phyloP scores from a whole-genome alignment of 208 protist species.

The Angomonas ambiguus region DNA sequence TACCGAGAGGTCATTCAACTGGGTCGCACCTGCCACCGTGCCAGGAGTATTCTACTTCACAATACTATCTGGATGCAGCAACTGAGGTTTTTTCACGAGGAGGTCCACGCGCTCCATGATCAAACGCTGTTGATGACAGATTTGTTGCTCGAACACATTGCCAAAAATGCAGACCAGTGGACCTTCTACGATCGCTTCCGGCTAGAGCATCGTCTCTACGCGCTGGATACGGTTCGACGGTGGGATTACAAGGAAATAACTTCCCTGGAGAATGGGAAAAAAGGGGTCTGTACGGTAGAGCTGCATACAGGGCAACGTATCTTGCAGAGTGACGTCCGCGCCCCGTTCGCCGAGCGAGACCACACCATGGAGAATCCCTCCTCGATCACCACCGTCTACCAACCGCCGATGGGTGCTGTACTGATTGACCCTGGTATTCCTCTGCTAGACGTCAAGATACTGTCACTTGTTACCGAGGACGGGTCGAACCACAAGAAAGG shows the following conservation, averaged over 20 bases:
- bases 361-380: neutral
- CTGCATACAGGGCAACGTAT: conserved; percentile 28
- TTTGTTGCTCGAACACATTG: conserved; percentile 19
- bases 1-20: conserved; percentile 45
- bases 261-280: conserved; percentile 27
- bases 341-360: neutral
- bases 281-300: conserved; percentile 47
- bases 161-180: conserved; percentile 7
- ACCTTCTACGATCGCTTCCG: conserved; percentile 58
- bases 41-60: conserved; percentile 26
- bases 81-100: conserved; percentile 50
- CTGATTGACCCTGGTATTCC: neutral
- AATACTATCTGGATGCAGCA: conserved; percentile 72
- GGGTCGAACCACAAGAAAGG: neutral
- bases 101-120: conserved; percentile 46
- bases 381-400: neutral
- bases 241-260: conserved; percentile 64
- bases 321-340: conserved; percentile 8
- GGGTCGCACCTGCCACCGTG: conserved; percentile 44
- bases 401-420: neutral
- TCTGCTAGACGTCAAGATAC: neutral
- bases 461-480: neutral
- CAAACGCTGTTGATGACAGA: conserved; percentile 47
- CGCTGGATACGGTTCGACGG: conserved; percentile 57
- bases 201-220: conserved; percentile 58